Evolutionary conservation across 2,329 filamentous ascomycete species (phyloP), one percentile per base, ranked within the genome.

Genomic region (Cladosporium colombiae): DNA sequence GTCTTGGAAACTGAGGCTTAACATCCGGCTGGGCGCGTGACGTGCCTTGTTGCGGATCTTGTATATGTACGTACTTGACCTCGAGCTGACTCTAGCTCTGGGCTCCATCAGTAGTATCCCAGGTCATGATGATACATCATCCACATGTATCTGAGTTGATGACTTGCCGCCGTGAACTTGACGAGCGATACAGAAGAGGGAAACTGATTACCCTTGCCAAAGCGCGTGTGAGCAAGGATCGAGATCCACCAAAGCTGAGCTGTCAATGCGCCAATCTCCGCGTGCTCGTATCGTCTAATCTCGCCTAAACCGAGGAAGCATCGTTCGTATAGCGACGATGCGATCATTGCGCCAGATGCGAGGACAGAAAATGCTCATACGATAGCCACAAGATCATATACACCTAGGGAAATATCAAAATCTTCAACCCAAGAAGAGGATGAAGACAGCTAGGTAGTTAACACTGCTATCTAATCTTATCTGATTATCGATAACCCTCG

Each of bases 1-100:
- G 55, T 23, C 55, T 40, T 57, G 31, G 55, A 21, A 55, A 13
- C 52, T 55, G 52, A 55, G 37, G 52, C 52, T 55, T 18, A 29
- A 55, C 52, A 55, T 55, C 25, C 52, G 52, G 29, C 52, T 55
- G 27, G 31, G 27, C 52, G 52, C 29, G 52, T 55, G 52, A 55
- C 52, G 40, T 46, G 40, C 7, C 8, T 21, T 46, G n/a, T 46
- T 46, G 6, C 40, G 40, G 40, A 46, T 46, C 40, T n/a, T 46
- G 40, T 46, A 46, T 46, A 23, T 21, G 40, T 46, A 46, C 40
- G n/a, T 46, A 46, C 40, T 44, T 44, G 37, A 44, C 37, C 37
- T 44, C 37, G 37, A n/a, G 18, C 37, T 46, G 40, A 5, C 37
- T 44, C 37, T n/a, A n/a, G 37, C 37, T 46, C 40, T 46, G n/a